A percentile compares a stretch with the other conserved stretches of the same genome.
Evolutionary conservation across 495 filamentous ascomycete genomes (phyloP).

Genomic region (Penicillium parvum): DNA sequence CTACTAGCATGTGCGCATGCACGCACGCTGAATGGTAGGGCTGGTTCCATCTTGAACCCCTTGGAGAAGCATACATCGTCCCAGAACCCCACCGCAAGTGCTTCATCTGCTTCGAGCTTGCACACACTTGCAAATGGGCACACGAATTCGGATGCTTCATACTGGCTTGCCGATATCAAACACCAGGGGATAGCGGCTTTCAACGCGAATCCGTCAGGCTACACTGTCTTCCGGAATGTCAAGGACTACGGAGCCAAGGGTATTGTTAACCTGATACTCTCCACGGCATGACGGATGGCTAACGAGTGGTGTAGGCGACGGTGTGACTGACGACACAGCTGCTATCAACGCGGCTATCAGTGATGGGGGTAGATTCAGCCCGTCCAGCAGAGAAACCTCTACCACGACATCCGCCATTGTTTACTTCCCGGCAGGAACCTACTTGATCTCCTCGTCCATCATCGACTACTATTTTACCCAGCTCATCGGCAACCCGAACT

Average conservation of each 20-base stretch:
- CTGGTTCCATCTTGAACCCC: conserved; percentile 14
- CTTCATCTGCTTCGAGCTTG: conserved; percentile 1
- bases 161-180: conserved; percentile 66
- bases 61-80: conserved; percentile 12
- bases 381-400: conserved; percentile 39
- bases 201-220: conserved; percentile 44
- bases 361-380: conserved; percentile 48
- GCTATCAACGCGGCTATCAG: conserved; percentile 60
- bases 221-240: conserved; percentile 76
- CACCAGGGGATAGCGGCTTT: conserved; percentile 62
- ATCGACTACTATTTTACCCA: conserved; percentile 60
- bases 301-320: conserved; percentile 41
- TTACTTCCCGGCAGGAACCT: conserved; percentile 62
- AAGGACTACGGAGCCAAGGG: conserved; percentile 63
- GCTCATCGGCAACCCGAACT: conserved; percentile 63
- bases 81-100: conserved; percentile 11
- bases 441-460: conserved; percentile 54
- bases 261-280: no score
- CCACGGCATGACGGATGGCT: background rate
- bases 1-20: conserved; percentile 20
- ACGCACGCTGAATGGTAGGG: conserved; percentile 19
- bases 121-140: conserved; percentile 1
- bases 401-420: conserved; percentile 57
- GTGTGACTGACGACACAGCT: conserved; percentile 59
- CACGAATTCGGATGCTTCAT: conserved; percentile 29